phyloP scores from a whole-genome alignment of 345 rosid species.

The Kernera saxatilis region DNA sequence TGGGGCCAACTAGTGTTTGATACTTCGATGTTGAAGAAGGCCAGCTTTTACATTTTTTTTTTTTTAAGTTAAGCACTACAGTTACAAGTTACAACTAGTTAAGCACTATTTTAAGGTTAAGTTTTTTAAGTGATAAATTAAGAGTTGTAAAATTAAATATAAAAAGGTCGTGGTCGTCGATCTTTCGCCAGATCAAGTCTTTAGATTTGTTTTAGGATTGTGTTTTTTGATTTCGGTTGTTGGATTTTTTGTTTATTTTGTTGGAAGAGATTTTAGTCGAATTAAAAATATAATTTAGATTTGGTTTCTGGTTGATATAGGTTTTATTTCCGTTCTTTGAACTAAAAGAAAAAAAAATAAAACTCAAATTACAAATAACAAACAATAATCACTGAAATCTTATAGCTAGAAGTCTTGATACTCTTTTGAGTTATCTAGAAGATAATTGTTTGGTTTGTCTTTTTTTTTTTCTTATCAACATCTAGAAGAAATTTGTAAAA shows the following conservation, averaged over 20 bases:
- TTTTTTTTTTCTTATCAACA: background rate
- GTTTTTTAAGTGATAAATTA: background rate
- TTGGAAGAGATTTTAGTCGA: background rate
- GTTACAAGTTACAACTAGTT: too few relatives aligned
- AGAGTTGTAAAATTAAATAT: background rate
- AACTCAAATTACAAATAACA: background rate
- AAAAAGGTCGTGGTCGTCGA: background rate
- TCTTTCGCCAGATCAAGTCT: background rate
- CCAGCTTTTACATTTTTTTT: background rate
- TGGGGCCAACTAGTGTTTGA: constrained; percentile 7
- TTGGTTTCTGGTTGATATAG: background rate
- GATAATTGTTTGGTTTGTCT: background rate
- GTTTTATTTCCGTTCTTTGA: background rate
- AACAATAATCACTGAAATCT: background rate
- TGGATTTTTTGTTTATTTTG: background rate
- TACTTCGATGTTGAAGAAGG: constrained; percentile 7
- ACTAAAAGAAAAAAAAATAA: background rate
- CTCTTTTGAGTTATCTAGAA: background rate
- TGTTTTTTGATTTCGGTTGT: background rate
- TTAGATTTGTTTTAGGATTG: background rate
- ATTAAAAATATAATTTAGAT: background rate
- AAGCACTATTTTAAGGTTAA: background rate
- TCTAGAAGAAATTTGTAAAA: background rate
- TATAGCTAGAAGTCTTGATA: background rate
- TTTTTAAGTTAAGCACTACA: too few relatives aligned